phyloP scores from a whole-genome alignment of 2,329 filamentous ascomycete species.

The Dactylonectria estremocensis region DNA sequence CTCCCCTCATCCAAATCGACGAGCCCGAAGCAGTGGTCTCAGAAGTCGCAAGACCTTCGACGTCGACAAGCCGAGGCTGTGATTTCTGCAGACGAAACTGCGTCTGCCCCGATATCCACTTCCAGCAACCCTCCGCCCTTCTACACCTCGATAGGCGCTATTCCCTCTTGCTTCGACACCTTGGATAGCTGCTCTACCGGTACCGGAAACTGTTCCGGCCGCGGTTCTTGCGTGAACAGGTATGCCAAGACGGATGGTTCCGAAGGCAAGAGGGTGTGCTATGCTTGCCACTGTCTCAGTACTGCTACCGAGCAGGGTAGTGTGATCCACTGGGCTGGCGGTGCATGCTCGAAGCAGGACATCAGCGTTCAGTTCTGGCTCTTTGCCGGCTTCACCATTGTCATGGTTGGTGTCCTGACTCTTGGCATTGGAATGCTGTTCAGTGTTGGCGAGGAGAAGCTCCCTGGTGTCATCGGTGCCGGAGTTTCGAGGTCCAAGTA shows the following conservation, averaged over 20 bases:
- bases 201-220: conserved; percentile 86
- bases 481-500: conserved; percentile 85
- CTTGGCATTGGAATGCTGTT: conserved; percentile 85
- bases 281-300: conserved; percentile 80
- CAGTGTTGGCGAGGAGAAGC: conserved; percentile 86
- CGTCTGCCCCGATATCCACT: conserved; percentile 45
- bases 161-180: conserved; percentile 83
- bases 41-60: conserved; percentile 60
- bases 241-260: conserved; percentile 64
- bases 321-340: conserved; percentile 85
- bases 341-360: conserved; percentile 92
- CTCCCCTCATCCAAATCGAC: conserved; percentile 63
- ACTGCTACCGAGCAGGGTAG: conserved; percentile 71
- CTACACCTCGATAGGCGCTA: conserved; percentile 57
- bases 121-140: conserved; percentile 52
- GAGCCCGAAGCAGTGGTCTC: conserved; percentile 58
- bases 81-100: conserved; percentile 54
- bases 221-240: conserved; percentile 82
- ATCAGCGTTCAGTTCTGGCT: conserved; percentile 92
- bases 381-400: conserved; percentile 81
- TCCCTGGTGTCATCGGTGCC: conserved; percentile 96
- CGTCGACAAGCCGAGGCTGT: conserved; percentile 66
- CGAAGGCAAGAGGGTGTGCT: conserved; percentile 72
- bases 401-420: conserved; percentile 76
- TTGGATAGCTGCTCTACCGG: conserved; percentile 76